These are phyloP conservation scores for Mycena alexandri DNA, from an alignment of 768 basidiomycete genomes.

Conservation along the genomic window DNA sequence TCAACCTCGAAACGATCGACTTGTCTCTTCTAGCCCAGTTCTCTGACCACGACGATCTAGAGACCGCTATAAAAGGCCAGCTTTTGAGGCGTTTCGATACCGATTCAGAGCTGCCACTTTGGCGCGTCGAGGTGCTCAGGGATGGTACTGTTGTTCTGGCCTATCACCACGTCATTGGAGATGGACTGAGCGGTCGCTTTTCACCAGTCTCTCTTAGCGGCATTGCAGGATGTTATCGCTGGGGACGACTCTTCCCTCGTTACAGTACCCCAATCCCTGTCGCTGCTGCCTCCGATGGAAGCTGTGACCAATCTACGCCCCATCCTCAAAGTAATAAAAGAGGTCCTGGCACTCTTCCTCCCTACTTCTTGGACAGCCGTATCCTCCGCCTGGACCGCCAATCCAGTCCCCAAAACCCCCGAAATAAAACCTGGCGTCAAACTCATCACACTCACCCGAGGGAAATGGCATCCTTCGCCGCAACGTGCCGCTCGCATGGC, in stretches of 20 bases:
- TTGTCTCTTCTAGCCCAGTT: conserved; percentile 48
- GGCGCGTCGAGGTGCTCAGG: conserved; percentile 51
- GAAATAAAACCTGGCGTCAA: conserved; percentile 43
- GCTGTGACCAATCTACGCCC: conserved; percentile 43
- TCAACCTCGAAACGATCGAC: conserved; percentile 47
- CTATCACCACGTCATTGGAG: conserved; percentile 55
- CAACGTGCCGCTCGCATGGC: conserved; percentile 45
- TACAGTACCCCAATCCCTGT: conserved; percentile 32
- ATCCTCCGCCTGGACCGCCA: conserved; percentile 49
- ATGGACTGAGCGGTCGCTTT: conserved; percentile 58
- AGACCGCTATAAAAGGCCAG: conserved; percentile 41
- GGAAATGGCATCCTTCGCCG: conserved; percentile 40
- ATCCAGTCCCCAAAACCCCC: conserved; percentile 37
- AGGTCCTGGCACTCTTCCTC: conserved; percentile 43
- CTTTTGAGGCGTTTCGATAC: conserved; percentile 46
- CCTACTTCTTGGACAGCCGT: conserved; percentile 47
- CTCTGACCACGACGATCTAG: conserved; percentile 39
- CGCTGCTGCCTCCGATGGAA: conserved; percentile 47
- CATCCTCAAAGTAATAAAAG: conserved; percentile 40
- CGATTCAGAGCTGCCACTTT: conserved; percentile 47
- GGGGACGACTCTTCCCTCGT: conserved; percentile 26
- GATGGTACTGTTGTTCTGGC: conserved; percentile 51
- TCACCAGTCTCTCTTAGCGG: conserved; percentile 48
- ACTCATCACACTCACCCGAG: conserved; percentile 43
- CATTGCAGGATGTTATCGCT: conserved; percentile 41